Evolutionary conservation across 305 asterid genomes (phyloP).

Genomic region (Fraxinus ornus): DNA sequence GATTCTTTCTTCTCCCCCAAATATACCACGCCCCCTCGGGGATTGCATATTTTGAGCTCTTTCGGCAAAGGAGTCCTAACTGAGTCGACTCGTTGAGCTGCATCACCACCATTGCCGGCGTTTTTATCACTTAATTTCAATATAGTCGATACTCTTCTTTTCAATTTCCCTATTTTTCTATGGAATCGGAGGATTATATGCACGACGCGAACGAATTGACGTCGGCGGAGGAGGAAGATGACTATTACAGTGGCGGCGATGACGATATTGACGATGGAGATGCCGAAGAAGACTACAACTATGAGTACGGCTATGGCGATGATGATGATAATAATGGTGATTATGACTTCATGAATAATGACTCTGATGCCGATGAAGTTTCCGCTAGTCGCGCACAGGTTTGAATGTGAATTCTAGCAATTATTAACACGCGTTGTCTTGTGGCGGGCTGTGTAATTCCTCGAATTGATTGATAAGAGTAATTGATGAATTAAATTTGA

Average conservation of each 20-base stretch:
- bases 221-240: constrained; percentile 67
- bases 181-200: constrained; percentile 95
- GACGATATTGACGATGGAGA: constrained; percentile 38
- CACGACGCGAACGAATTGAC: constrained; percentile 78
- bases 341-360: constrained; percentile 50
- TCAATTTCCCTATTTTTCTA: constrained; percentile 9
- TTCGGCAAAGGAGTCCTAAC: not conserved
- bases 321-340: constrained; percentile 37
- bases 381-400: constrained; percentile 62
- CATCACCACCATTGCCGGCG: not conserved
- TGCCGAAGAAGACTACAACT: constrained; percentile 32
- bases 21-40: not conserved
- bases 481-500: not conserved
- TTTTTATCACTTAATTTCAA: not conserved
- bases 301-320: constrained; percentile 37
- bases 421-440: not conserved
- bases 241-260: constrained; percentile 67
- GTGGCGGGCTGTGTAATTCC: not conserved
- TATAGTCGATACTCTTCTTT: not conserved
- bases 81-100: not conserved
- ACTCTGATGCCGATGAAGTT: constrained; percentile 54
- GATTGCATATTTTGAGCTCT: not conserved
- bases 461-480: not conserved
- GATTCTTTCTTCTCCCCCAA: not conserved
- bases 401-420: not conserved